A percentile compares a stretch with the other conserved stretches of the same genome.
Evolutionary conservation across 805 yeast genomes (phyloP).

Genomic region (Sungouiella blattae): DNA sequence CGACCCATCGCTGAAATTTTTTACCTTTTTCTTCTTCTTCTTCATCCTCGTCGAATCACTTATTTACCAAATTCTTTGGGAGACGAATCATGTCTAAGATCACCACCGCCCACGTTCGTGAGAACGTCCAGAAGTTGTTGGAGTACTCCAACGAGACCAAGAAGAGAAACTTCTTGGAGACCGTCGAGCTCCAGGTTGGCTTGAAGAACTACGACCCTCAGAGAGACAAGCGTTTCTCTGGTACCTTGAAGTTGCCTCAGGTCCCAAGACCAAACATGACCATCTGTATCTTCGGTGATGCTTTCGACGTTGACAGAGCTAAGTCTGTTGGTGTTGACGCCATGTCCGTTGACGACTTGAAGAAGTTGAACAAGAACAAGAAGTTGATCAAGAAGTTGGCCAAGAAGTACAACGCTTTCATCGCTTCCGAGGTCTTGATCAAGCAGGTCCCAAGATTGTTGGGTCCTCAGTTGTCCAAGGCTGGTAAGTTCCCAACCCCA

Average conservation of each 20-base stretch:
- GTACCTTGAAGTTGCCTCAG: constrained; percentile 95
- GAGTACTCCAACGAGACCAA: constrained; percentile 89
- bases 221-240: constrained; percentile 99
- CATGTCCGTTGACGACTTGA: constrained; percentile 99
- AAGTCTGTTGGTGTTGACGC: constrained; percentile 99
- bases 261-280: constrained; percentile 99
- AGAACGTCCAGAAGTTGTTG: constrained; percentile 88
- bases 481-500: constrained; percentile 99
- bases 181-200: constrained; percentile 99
- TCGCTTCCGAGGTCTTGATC: constrained; percentile 98
- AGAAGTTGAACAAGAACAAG: constrained; percentile 99
- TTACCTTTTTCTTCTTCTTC: constrained; percentile 6
- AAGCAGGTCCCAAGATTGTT: constrained; percentile 99
- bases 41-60: constrained; percentile 57
- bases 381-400: constrained; percentile 99
- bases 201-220: constrained; percentile 99
- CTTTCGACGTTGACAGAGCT: constrained; percentile 99
- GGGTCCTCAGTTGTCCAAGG: constrained; percentile 99
- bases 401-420: constrained; percentile 99
- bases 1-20: constrained; percentile 1
- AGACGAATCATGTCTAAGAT: constrained; percentile 88
- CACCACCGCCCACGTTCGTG: constrained; percentile 91
- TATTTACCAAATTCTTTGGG: constrained; percentile 60
- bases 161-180: constrained; percentile 99
- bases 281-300: constrained; percentile 99